Percentiles rank a stretch among this genome's conserved stretches.
phyloP scores from a whole-genome alignment of 1,139 yeast species.

The Protomyces arabidopsidicola region DNA sequence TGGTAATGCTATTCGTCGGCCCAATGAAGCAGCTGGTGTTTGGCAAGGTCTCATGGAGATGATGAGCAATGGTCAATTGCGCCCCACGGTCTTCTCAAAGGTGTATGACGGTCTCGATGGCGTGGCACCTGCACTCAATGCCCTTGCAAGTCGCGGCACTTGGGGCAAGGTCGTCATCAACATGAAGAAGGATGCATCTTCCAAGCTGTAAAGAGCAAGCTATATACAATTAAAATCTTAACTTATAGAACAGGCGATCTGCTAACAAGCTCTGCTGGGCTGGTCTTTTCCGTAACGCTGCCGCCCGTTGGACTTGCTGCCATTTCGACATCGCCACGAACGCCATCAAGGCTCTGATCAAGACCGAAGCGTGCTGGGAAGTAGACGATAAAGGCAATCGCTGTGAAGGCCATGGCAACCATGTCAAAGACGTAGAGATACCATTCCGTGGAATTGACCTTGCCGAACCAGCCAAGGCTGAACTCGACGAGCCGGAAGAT shows the following conservation, averaged over 20 bases:
- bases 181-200: conserved; percentile 21
- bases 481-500: conserved; percentile 45
- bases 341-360: neutral
- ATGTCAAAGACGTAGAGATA: conserved; percentile 43
- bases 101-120: conserved; percentile 29
- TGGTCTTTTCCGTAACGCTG: neutral
- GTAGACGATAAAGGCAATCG: conserved; percentile 3
- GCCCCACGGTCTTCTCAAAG: conserved; percentile 26
- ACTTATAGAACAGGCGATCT: neutral
- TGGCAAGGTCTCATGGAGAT: conserved; percentile 28
- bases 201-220: conserved; percentile 2
- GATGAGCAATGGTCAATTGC: conserved; percentile 23
- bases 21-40: conserved; percentile 26
- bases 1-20: conserved; percentile 28
- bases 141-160: conserved; percentile 27
- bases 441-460: conserved; percentile 42
- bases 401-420: conserved; percentile 32
- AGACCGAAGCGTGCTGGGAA: conserved; percentile 24
- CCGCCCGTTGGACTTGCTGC: neutral
- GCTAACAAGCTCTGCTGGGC: neutral
- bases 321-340: neutral
- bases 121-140: conserved; percentile 29
- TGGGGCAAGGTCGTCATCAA: conserved; percentile 31
- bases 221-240: neutral
- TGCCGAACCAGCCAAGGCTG: conserved; percentile 43